phyloP scores from a whole-genome alignment of 495 filamentous ascomycete genomes.

The Halenospora varia region DNA sequence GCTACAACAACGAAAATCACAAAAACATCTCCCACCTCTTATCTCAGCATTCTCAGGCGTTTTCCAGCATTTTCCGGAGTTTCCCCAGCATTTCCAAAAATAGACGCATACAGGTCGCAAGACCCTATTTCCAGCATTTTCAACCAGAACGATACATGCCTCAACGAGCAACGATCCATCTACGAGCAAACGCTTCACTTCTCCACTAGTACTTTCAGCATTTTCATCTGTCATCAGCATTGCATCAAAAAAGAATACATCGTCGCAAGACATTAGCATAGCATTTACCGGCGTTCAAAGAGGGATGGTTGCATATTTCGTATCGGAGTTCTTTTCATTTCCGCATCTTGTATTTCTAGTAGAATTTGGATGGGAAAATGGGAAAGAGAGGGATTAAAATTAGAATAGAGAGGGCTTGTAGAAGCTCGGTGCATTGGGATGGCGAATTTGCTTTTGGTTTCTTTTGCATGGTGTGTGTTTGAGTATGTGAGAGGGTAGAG shows the following conservation, averaged over 20 bases:
- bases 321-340: constrained; percentile 3
- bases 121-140: background rate
- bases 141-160: background rate
- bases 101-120: background rate
- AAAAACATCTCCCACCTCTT: background rate
- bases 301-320: constrained; percentile 11
- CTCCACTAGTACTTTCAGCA: background rate
- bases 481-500: background rate
- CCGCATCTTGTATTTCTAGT: background rate
- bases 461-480: too few species aligned
- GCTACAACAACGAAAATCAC: background rate
- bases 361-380: constrained; percentile 5
- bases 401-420: background rate
- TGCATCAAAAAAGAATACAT: background rate
- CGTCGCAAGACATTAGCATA: constrained; percentile 5
- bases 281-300: constrained; percentile 21
- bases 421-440: constrained; percentile 8
- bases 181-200: background rate
- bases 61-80: constrained; percentile 4
- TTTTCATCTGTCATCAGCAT: too few species aligned
- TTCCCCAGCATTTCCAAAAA: background rate
- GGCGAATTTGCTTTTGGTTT: too few species aligned
- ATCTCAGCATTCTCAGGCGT: background rate
- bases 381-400: background rate
- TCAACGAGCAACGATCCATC: background rate